phyloP scores from a whole-genome alignment of 306 rosid species.

The Vicia villosa region DNA sequence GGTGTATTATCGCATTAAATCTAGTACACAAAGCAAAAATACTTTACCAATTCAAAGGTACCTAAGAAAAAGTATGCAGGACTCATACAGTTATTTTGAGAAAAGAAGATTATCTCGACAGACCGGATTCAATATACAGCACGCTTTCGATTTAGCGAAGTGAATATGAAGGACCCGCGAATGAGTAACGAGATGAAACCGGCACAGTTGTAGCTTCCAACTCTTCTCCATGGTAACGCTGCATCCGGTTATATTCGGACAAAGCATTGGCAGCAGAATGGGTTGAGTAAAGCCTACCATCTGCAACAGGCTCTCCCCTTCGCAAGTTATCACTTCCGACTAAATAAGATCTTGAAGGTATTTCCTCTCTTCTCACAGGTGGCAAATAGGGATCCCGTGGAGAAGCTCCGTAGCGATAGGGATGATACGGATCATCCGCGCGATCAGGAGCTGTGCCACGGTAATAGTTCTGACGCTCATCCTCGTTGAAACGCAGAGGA shows the following conservation, averaged over 20 bases:
- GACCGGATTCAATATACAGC: neutral
- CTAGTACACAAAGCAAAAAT: slow-evolving; percentile 7
- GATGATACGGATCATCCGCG: slow-evolving; percentile 43
- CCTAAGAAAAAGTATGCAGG: neutral
- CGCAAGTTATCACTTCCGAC: slow-evolving; percentile 43
- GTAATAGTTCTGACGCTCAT: slow-evolving; percentile 41
- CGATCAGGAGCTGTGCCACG: slow-evolving; percentile 40
- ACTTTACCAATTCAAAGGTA: slow-evolving; percentile 12
- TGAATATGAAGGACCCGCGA: slow-evolving; percentile 56
- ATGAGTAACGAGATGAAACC: slow-evolving; percentile 70
- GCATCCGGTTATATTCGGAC: slow-evolving; percentile 46
- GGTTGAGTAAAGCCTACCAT: slow-evolving; percentile 60
- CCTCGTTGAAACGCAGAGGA: slow-evolving; percentile 48
- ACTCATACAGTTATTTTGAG: slow-evolving; percentile 2
- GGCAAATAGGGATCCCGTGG: slow-evolving; percentile 52
- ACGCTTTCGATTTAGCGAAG: slow-evolving; percentile 43
- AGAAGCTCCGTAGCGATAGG: slow-evolving; percentile 43
- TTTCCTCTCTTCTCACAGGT: slow-evolving; percentile 53
- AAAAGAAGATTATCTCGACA: slow-evolving; percentile 7
- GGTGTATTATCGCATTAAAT: neutral
- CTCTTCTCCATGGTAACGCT: slow-evolving; percentile 35
- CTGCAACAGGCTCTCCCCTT: slow-evolving; percentile 54
- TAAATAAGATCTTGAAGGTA: slow-evolving; percentile 43
- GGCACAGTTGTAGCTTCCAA: slow-evolving; percentile 47
- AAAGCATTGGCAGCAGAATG: slow-evolving; percentile 57